Evolutionary conservation across 768 basidiomycete genomes (phyloP).

Genomic region (Lentinula guzmanii): DNA sequence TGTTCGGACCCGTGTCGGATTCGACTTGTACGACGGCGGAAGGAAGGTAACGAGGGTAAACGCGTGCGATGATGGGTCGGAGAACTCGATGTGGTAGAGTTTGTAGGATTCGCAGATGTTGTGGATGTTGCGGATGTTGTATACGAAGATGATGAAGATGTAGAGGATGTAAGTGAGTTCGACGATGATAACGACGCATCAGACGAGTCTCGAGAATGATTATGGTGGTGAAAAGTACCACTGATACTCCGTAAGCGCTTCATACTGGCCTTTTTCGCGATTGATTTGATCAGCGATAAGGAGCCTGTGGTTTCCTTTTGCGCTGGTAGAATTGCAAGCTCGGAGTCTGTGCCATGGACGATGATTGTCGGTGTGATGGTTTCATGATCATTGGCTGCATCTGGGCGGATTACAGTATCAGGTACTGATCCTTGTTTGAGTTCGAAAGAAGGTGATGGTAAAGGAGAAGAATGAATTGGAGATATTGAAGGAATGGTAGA

Average conservation of each 20-base stretch:
- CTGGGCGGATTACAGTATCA: background rate
- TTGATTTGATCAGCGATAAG: background rate
- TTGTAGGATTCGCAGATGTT: background rate
- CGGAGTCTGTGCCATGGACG: background rate
- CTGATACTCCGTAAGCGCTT: background rate
- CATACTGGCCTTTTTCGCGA: background rate
- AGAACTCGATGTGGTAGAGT: background rate
- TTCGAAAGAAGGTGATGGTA: background rate
- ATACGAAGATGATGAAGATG: background rate
- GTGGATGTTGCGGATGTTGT: background rate
- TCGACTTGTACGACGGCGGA: background rate
- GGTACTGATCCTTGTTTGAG: background rate
- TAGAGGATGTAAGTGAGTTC: background rate
- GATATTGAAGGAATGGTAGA: background rate
- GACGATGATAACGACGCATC: background rate
- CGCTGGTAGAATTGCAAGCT: background rate
- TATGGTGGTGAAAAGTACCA: background rate
- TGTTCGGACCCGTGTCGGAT: background rate
- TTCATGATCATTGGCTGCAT: background rate
- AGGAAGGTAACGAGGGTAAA: background rate
- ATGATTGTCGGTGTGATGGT: background rate
- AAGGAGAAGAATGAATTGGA: background rate
- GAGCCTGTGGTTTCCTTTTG: background rate
- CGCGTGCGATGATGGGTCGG: background rate
- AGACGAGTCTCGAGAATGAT: background rate